Base-by-base conservation (phyloP, 768 basidiomycete genomes). In the Phylloporus arenicola region DNA sequence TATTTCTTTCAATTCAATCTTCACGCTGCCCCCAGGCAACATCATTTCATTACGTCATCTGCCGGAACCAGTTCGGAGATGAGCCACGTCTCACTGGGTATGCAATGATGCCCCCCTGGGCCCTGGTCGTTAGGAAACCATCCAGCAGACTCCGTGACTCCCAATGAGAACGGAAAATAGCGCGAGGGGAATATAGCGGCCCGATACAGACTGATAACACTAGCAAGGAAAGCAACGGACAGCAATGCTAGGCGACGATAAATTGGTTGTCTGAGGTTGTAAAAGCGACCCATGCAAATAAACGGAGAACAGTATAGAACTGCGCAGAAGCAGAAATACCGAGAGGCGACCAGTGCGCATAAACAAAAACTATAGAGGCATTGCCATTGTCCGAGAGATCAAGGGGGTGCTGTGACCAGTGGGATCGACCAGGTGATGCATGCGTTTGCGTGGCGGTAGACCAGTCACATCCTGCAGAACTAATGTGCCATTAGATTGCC, bases 401-500 rank as follows among this genome's bases (percentile, higher is more conserved):
- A 84, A 57, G 41, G 79, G 72, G 44, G 76, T 69, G 53, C 70
- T 75, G 60, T 72, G 68, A 47, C 71, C 78, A 65, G 57, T 80
- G 72, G 63, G 66, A 62, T 83, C 72, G 68, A 83, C 79, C 74
- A 83, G 78, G 62, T 83, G 82, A 64, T 84, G 83, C 19, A 77
- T 69, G 48, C 83, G 79, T 68, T 85, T 84, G 61, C 83, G 75
- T 19, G 70, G 63, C 16, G 82, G 80, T 41, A 82, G 61, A 37
- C 71, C 72, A 52, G 78, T 64, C 55, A 82, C 70, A 55, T 81
- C 80, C 69, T 81, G 72, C 43, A 69, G 48, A 24, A 66, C 66
- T 66, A 27, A 20, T 20, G 35, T 20, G 25, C 42, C 38, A 49
- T 57, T 40, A 57, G 46, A 43, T 51, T 40, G 17, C 16, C 29